These are phyloP conservation scores for Psophocarpus tetragonolobus DNA, from an alignment of 306 rosid genomes.

Conservation along the genomic window DNA sequence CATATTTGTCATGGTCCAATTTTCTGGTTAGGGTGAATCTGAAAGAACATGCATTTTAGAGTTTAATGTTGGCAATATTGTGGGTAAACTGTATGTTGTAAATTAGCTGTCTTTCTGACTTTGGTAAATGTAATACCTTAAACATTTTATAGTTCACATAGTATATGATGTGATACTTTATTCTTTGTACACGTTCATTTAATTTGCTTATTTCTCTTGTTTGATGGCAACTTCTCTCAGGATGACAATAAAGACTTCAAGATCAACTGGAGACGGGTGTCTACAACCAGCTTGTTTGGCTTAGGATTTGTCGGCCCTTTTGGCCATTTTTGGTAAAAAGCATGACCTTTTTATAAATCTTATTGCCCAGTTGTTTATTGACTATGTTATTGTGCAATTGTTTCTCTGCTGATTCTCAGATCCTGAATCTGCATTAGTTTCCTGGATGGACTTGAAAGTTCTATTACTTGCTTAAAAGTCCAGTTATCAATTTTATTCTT, in stretches of 20 bases:
- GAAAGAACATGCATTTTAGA: neutral
- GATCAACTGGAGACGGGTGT: constrained; percentile 65
- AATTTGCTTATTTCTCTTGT: constrained; percentile 16
- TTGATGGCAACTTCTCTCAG: constrained; percentile 37
- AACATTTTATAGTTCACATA: constrained; percentile 21
- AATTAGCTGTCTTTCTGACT: constrained; percentile 13
- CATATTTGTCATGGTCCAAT: neutral
- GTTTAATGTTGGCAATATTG: neutral
- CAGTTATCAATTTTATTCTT: neutral
- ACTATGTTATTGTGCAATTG: constrained; percentile 11
- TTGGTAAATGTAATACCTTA: neutral
- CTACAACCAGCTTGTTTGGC: constrained; percentile 58
- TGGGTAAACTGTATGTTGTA: neutral
- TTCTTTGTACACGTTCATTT: neutral
- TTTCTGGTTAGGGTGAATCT: constrained; percentile 8
- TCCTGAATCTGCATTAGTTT: constrained; percentile 2
- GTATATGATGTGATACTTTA: constrained; percentile 1
- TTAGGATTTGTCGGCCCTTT: constrained; percentile 66
- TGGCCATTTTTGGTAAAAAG: constrained; percentile 65
- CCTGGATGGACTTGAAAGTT: constrained; percentile 5
- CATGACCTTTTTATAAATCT: constrained; percentile 5
- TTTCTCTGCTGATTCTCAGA: constrained; percentile 12
- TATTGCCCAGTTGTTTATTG: constrained; percentile 21
- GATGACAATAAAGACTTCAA: constrained; percentile 46
- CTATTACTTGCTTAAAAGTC: neutral